Evolutionary conservation across 1,284 basidiomycete genomes (phyloP).

Genomic region (Sparassis latifolia): DNA sequence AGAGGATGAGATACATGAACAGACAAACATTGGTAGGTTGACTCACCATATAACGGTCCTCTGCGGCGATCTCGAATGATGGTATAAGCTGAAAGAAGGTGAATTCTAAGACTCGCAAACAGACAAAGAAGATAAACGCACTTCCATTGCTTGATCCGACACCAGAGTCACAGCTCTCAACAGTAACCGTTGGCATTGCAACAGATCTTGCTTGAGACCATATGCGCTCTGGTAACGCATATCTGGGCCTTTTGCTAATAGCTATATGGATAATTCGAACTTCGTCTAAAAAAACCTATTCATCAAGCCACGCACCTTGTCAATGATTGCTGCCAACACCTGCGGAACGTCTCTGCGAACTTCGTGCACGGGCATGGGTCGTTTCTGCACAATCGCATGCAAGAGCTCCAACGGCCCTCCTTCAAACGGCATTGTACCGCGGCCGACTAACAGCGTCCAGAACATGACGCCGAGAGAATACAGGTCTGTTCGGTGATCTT

Average conservation of each 20-base stretch:
- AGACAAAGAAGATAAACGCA: conserved; percentile 16
- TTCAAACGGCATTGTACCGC: conserved; percentile 65
- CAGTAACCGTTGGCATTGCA: conserved; percentile 59
- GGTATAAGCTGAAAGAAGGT: conserved; percentile 47
- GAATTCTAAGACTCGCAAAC: not conserved
- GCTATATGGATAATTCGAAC: conserved; percentile 25
- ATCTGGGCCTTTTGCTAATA: conserved; percentile 60
- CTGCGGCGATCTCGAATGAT: conserved; percentile 52
- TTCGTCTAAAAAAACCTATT: not conserved
- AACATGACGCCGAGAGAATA: conserved; percentile 67
- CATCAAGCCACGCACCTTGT: conserved; percentile 41
- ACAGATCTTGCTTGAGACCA: conserved; percentile 57
- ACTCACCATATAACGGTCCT: conserved; percentile 57
- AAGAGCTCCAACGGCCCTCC: conserved; percentile 61
- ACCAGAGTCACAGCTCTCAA: conserved; percentile 49
- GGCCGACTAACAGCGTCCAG: conserved; percentile 62
- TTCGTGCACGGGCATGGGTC: conserved; percentile 68
- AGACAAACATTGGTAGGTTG: not conserved
- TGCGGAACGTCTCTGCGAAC: conserved; percentile 66
- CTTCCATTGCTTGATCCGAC: conserved; percentile 52
- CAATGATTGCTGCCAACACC: conserved; percentile 62
- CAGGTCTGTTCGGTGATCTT: conserved; percentile 65
- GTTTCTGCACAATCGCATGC: conserved; percentile 62
- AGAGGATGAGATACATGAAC: not conserved
- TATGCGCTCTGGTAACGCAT: conserved; percentile 62